phyloP scores from a whole-genome alignment of 2,329 filamentous ascomycete genomes.

The Colletotrichum orchidophilum region DNA sequence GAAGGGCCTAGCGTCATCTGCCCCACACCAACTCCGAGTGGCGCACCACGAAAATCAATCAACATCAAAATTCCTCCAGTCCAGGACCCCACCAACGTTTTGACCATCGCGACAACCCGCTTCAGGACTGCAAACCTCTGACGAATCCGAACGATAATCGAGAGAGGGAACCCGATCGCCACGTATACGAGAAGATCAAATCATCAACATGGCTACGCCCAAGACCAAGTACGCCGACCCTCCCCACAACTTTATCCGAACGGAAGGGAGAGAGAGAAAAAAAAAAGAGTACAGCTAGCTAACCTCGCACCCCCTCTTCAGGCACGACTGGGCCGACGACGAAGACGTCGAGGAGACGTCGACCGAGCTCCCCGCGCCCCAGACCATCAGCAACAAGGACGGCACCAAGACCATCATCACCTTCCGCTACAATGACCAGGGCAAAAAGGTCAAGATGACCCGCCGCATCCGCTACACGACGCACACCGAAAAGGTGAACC shows the following conservation, averaged over 20 bases:
- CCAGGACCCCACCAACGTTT: conserved; percentile 29
- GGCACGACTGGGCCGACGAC: conserved; percentile 93
- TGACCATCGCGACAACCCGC: conserved; percentile 31
- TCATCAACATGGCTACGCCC: conserved; percentile 27
- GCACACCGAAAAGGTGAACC: conserved; percentile 94
- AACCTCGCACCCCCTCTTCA: conserved; percentile 35
- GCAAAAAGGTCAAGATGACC: conserved; percentile 96
- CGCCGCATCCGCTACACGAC: conserved; percentile 93
- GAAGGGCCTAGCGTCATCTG: conserved; percentile 14
- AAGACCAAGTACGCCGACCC: conserved; percentile 31
- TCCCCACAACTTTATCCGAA: background rate
- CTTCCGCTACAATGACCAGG: conserved; percentile 89
- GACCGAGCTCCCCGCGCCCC: conserved; percentile 79
- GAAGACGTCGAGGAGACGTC: conserved; percentile 83
- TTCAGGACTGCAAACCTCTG: conserved; percentile 22
- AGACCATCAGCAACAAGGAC: conserved; percentile 96
- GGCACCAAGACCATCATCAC: conserved; percentile 96
- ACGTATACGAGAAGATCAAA: background rate
- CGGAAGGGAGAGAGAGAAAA: background rate
- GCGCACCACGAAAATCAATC: conserved; percentile 34
- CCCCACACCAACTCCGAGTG: conserved; percentile 28
- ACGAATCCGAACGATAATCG: background rate
- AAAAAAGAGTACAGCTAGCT: background rate
- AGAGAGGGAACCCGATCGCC: background rate
- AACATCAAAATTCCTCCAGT: conserved; percentile 32